phyloP scores from a whole-genome alignment of 2,329 filamentous ascomycete species.

The Penicillium sp. region DNA sequence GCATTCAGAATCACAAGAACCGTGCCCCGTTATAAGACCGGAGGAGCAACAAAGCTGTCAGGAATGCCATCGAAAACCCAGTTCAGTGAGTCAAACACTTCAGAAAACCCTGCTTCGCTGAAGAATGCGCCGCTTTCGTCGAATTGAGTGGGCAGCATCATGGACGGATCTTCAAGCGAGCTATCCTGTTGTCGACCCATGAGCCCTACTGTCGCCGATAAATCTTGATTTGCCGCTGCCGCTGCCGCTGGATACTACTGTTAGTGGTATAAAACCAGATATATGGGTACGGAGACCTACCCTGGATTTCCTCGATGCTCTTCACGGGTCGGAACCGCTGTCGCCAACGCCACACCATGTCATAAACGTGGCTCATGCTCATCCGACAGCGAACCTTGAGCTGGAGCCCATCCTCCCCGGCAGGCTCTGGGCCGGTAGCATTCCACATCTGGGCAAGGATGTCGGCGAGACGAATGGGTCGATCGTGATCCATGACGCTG shows the following conservation, averaged over 20 bases:
- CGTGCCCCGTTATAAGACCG: conserved; percentile 26
- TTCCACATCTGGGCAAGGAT: conserved; percentile 65
- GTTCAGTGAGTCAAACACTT: conserved; percentile 83
- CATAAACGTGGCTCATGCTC: conserved; percentile 64
- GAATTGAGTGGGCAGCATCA: conserved; percentile 37
- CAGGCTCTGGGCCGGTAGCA: conserved; percentile 37
- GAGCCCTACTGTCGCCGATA: conserved; percentile 27
- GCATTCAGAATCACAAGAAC: neutral
- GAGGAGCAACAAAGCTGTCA: conserved; percentile 53
- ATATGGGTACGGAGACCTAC: conserved; percentile 47
- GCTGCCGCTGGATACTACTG: conserved; percentile 15
- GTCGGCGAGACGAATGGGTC: conserved; percentile 61
- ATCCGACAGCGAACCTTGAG: conserved; percentile 63
- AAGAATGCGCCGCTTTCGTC: conserved; percentile 39
- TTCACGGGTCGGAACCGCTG: conserved; percentile 64
- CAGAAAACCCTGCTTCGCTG: conserved; percentile 55
- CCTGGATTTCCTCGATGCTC: conserved; percentile 60
- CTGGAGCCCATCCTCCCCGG: conserved; percentile 48
- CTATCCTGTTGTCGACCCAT: conserved; percentile 31
- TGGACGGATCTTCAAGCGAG: conserved; percentile 30
- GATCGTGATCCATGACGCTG: conserved; percentile 61
- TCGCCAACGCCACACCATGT: conserved; percentile 65
- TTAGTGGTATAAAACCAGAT: conserved; percentile 1
- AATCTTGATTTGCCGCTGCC: conserved; percentile 38
- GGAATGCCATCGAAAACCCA: conserved; percentile 87